Percentiles rank a stretch among this genome's conserved stretches.
phyloP scores from a whole-genome alignment of 371 early-diverging fungal genomes.

The Vittaforma corneae region DNA sequence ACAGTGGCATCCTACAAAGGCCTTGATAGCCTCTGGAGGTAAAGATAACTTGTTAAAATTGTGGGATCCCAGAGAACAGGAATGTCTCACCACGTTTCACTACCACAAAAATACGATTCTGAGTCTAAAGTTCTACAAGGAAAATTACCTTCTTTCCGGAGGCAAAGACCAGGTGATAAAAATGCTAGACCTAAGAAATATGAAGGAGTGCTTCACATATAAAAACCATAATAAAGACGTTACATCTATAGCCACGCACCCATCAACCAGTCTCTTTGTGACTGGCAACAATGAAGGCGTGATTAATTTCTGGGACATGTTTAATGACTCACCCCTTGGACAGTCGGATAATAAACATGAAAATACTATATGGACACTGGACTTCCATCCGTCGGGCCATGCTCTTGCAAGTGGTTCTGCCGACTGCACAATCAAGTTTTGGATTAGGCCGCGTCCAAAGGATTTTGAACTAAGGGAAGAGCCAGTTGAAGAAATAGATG shows the following conservation, averaged over 20 bases:
- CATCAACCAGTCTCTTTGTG: constrained; percentile 77
- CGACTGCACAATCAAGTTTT: constrained; percentile 91
- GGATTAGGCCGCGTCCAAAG: constrained; percentile 85
- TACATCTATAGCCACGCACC: constrained; percentile 71
- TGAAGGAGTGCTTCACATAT: constrained; percentile 81
- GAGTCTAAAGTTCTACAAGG: constrained; percentile 79
- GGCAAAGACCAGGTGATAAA: constrained; percentile 86
- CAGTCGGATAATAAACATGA: constrained; percentile 79
- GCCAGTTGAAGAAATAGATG: too few species aligned
- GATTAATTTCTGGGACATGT: constrained; percentile 76
- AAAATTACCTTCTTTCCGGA: constrained; percentile 84
- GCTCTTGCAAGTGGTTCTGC: constrained; percentile 85
- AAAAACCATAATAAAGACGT: constrained; percentile 84
- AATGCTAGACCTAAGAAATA: constrained; percentile 81
- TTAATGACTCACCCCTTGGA: constrained; percentile 62
- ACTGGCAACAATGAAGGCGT: constrained; percentile 86
- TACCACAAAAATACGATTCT: constrained; percentile 90
- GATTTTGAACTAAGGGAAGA: too few species aligned
- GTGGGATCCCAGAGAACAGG: constrained; percentile 92
- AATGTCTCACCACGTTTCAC: constrained; percentile 74
- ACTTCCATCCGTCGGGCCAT: constrained; percentile 97
- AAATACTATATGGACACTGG: constrained; percentile 85
- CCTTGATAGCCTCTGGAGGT: constrained; percentile 85
- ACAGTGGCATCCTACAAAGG: constrained; percentile 92
- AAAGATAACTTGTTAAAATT: constrained; percentile 92